Evolutionary conservation across 176 grass and related monocot species (phyloP), one percentile per base, ranked within the genome.

Genomic region (Cenchrus americanus): DNA sequence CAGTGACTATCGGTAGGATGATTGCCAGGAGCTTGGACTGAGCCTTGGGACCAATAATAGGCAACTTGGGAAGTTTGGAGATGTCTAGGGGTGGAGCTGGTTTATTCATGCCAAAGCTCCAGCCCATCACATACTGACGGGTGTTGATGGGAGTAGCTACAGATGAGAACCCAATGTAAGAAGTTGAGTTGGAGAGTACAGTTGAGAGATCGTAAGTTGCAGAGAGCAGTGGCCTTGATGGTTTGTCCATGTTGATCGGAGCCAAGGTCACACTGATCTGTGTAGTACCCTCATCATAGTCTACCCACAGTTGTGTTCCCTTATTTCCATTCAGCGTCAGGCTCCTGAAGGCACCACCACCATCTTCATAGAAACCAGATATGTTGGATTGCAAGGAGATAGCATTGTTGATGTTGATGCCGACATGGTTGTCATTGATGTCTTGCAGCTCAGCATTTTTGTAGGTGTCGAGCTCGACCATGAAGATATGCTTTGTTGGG

Each of bases 401-500:
- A 27, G 61, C 15, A 27, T 32, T 77, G 46, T 57, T 77, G 71
- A 30, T 30, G 27, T 30, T 30, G 27, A 30, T 30, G 27, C 27
- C 27, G 27, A 30, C 27, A 30, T 30, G 88, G 54, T 90, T 90
- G 32, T 82, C 65, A 10, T 86, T 44, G 17, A 90, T 90, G 24
- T 85, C 88, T 21, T 78, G 8, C 23, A 90, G 15, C 8, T 90
- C 88, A 2, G 37, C 11, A 58, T 82, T 90, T 22, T 18, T 6
- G 54, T 77, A 77, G 66, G 83, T 86, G 23, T 90, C 88, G 14
- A 90, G 27, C 73, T 90, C 88, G 13, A 83, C 34, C 13, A 81
- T 73, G 13, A 78, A 23, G 51, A 88, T 73, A 1, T 83, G 70
- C 1, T 73, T 73, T 12, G 23, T 73, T 73, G 69, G 26, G 43